Conservation (phyloP, 1,284 basidiomycete species). For the Rhodotorula sp. region DNA sequence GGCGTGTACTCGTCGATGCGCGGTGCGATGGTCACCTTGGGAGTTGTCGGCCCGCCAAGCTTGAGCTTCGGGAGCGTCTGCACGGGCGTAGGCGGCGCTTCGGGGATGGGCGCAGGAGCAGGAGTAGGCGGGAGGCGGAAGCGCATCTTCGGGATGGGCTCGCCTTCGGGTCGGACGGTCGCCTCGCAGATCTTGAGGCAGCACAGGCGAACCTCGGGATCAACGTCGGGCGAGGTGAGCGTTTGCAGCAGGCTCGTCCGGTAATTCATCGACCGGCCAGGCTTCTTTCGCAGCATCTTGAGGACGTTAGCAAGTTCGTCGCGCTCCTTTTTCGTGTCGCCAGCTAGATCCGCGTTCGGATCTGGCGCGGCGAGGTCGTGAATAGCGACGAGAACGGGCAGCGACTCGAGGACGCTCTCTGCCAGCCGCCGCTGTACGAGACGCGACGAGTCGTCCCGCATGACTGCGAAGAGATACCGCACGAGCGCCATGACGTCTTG, state of each 20-base stretch:
- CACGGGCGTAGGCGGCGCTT: not conserved
- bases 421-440: conserved; percentile 81
- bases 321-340: conserved; percentile 26
- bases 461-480: conserved; percentile 85
- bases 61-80: conserved; percentile 31
- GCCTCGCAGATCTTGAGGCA: conserved; percentile 89
- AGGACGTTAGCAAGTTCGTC: conserved; percentile 66
- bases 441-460: conserved; percentile 80
- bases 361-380: conserved; percentile 68
- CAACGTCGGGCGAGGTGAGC: conserved; percentile 70
- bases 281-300: conserved; percentile 76
- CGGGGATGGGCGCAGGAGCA: conserved; percentile 1
- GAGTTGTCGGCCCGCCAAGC: conserved; percentile 21
- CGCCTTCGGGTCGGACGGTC: conserved; percentile 75
- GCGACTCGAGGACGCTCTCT: conserved; percentile 76
- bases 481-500: conserved; percentile 64
- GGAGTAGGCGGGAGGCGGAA: conserved; percentile 54
- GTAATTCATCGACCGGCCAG: conserved; percentile 76
- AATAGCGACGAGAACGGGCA: conserved; percentile 81
- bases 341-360: conserved; percentile 22
- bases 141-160: conserved; percentile 79
- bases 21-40: conserved; percentile 24
- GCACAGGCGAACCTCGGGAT: conserved; percentile 85
- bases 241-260: conserved; percentile 77
- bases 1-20: not conserved